Percentiles rank a stretch among this genome's conserved stretches.
These are phyloP conservation scores for Edaphochlamys debaryana DNA, from an alignment of 139 green algal species.

Conservation along the genomic window DNA sequence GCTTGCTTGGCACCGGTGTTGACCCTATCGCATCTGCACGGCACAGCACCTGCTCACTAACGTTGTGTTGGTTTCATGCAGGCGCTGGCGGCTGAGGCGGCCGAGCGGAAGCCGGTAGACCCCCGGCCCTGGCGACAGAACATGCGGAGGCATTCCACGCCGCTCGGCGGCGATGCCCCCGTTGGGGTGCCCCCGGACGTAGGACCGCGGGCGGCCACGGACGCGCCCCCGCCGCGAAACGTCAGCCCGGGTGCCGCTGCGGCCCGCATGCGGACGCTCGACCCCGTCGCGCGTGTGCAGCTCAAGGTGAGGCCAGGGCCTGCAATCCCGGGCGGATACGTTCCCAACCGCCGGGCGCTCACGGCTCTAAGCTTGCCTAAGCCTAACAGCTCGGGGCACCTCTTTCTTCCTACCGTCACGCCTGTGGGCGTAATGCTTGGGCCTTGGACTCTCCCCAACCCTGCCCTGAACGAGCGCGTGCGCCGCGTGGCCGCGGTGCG, in stretches of 20 bases:
- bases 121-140: conserved; percentile 32
- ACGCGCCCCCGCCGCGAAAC: conserved; percentile 14
- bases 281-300: conserved; percentile 16
- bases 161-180: not conserved
- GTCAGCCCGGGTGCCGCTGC: conserved; percentile 21
- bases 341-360: too few relatives aligned
- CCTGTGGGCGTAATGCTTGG: too few relatives aligned
- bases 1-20: not conserved
- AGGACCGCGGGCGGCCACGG: not conserved
- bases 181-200: not conserved
- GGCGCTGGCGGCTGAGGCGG: not conserved
- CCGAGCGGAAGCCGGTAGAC: conserved; percentile 13
- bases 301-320: conserved; percentile 14
- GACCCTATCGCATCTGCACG: not conserved
- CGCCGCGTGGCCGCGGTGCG: too few relatives aligned
- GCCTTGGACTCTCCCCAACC: too few relatives aligned
- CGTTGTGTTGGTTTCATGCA: not conserved
- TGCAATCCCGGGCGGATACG: too few relatives aligned
- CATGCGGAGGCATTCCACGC: not conserved
- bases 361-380: too few relatives aligned
- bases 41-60: not conserved
- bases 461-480: too few relatives aligned
- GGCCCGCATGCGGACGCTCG: not conserved
- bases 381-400: too few relatives aligned
- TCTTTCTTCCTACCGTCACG: too few relatives aligned